A percentile compares a stretch with the other conserved stretches of the same genome.
Conservation (phyloP, 345 rosid species). For the Kernera saxatilis region DNA sequence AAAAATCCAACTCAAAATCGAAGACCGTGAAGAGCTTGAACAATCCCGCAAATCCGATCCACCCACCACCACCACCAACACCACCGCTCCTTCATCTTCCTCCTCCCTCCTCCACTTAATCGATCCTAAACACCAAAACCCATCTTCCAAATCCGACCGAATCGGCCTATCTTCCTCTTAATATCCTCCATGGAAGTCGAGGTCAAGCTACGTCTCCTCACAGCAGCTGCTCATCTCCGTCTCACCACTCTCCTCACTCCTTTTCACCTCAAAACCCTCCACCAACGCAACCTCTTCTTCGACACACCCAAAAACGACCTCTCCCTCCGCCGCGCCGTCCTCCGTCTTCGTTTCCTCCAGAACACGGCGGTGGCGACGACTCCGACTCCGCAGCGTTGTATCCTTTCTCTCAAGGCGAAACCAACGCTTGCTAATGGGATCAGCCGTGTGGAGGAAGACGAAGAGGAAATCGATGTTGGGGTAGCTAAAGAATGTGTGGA, state of each 20-base stretch:
- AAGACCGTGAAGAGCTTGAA: conserved; percentile 84
- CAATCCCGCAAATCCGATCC: conserved; percentile 52
- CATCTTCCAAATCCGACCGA: conserved; percentile 54
- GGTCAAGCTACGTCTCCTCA: conserved; percentile 60
- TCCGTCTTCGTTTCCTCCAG: conserved; percentile 56
- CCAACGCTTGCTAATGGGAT: conserved; percentile 59
- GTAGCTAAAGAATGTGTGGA: conserved; percentile 43
- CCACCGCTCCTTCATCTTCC: conserved; percentile 30
- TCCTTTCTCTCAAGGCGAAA: conserved; percentile 62
- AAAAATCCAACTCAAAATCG: conserved; percentile 73
- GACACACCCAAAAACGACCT: conserved; percentile 54
- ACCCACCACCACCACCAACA: conserved; percentile 26
- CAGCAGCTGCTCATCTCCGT: conserved; percentile 40
- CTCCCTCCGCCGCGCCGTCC: conserved; percentile 39
- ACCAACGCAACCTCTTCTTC: conserved; percentile 70
- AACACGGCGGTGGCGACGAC: not conserved
- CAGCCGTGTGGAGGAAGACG: conserved; percentile 87
- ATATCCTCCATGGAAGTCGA: conserved; percentile 65
- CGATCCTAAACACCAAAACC: conserved; percentile 47
- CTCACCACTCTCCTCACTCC: conserved; percentile 50
- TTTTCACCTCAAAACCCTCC: conserved; percentile 49
- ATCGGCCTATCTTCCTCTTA: conserved; percentile 52
- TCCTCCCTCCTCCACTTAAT: conserved; percentile 53
- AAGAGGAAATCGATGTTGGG: conserved; percentile 55
- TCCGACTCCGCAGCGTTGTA: conserved; percentile 34